Conservation (phyloP, 1,139 yeast genomes). For the Taphrina flavorubra region DNA sequence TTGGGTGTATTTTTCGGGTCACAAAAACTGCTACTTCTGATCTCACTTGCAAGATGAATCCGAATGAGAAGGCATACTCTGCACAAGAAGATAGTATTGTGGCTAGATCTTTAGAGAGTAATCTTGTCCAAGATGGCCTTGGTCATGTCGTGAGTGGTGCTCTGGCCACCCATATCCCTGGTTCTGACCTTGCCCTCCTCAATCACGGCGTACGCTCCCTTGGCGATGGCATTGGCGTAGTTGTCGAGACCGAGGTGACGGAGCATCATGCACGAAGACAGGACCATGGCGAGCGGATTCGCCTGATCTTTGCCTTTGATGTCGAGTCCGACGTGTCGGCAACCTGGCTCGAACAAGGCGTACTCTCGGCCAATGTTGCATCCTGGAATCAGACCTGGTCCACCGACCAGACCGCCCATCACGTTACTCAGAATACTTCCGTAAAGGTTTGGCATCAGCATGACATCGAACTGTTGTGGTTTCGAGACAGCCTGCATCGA, state of each 20-base stretch:
- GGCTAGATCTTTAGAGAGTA: slow-evolving; percentile 9
- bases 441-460: slow-evolving; percentile 97
- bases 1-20: too few species aligned
- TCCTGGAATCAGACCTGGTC: slow-evolving; percentile 98
- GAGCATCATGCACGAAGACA: slow-evolving; percentile 98
- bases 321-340: slow-evolving; percentile 98
- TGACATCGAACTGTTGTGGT: slow-evolving; percentile 97
- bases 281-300: slow-evolving; percentile 95
- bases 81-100: too few species aligned
- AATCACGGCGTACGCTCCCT: slow-evolving; percentile 86
- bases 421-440: slow-evolving; percentile 96
- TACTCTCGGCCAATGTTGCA: slow-evolving; percentile 97
- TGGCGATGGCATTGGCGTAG: slow-evolving; percentile 82
- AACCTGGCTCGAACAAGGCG: slow-evolving; percentile 99
- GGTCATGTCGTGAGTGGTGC: slow-evolving; percentile 86
- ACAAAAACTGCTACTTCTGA: too few species aligned
- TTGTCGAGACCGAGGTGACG: slow-evolving; percentile 91
- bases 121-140: slow-evolving; percentile 65
- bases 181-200: slow-evolving; percentile 97
- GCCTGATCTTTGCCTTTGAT: slow-evolving; percentile 57
- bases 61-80: background rate
- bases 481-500: slow-evolving; percentile 98
- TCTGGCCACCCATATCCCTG: slow-evolving; percentile 92
- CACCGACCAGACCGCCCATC: slow-evolving; percentile 98
- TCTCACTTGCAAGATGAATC: too few species aligned